Evolutionary conservation across 2,329 filamentous ascomycete genomes (phyloP).

Genomic region (Calonectria henricotiae): DNA sequence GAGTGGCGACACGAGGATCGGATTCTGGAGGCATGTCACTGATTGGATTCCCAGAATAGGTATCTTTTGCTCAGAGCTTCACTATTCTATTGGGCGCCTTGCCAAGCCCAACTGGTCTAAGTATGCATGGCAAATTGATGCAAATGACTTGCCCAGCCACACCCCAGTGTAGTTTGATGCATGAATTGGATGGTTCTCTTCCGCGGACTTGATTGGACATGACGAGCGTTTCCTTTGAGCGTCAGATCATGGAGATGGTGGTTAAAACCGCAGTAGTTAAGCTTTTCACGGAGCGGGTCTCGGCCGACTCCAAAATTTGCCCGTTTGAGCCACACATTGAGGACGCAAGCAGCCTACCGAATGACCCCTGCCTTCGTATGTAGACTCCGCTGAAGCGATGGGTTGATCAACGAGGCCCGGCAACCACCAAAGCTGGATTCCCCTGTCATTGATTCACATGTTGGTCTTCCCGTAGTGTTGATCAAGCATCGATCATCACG

Average conservation of each 20-base stretch:
- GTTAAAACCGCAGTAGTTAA: neutral
- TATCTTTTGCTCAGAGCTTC: neutral
- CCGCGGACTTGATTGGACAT: neutral
- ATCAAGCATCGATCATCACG: constrained; percentile 6
- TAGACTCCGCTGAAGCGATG: neutral
- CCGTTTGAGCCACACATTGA: neutral
- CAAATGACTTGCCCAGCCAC: neutral
- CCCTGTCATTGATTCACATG: neutral
- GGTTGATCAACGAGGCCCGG: neutral
- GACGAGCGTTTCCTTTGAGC: neutral
- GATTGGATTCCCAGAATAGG: neutral
- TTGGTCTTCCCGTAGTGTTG: neutral
- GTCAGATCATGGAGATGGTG: neutral
- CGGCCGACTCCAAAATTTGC: neutral
- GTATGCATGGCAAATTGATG: neutral
- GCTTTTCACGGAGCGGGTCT: constrained; percentile 12
- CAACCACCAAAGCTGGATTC: neutral
- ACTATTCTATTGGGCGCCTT: neutral
- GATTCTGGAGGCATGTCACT: neutral
- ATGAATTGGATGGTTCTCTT: neutral
- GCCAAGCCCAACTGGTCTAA: neutral
- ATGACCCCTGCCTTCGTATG: neutral
- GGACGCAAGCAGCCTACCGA: neutral
- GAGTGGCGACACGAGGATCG: neutral
- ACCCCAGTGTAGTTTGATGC: neutral